Evolutionary conservation across 352 stramenopile species (phyloP).

Genomic region (Thraustochytrium sp.): DNA sequence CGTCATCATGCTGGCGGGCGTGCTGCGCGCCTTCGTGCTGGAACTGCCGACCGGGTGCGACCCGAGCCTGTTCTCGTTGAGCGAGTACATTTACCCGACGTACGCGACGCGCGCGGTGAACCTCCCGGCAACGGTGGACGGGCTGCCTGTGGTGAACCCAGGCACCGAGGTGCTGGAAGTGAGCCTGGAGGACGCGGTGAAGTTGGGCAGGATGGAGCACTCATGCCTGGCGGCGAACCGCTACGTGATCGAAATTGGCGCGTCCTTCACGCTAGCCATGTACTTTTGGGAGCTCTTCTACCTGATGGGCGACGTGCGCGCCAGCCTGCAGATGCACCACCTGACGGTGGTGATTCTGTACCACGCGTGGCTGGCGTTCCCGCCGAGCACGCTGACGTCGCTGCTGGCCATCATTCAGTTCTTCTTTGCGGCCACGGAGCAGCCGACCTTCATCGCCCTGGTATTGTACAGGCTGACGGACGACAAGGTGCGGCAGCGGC

Average conservation of each 20-base stretch:
- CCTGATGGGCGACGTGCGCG: background rate
- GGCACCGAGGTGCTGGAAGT: background rate
- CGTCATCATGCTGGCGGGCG: background rate
- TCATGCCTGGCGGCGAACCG: background rate
- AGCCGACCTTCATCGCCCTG: background rate
- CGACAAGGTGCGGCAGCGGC: background rate
- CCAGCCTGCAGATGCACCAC: background rate
- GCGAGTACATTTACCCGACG: background rate
- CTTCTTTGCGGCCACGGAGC: background rate
- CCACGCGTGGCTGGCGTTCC: background rate
- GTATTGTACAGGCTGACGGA: background rate
- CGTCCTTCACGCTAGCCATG: background rate
- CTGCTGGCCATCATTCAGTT: background rate
- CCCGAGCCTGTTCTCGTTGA: background rate
- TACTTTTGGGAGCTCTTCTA: constrained; percentile 4
- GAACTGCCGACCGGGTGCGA: background rate
- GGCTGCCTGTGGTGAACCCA: background rate
- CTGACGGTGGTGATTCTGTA: background rate
- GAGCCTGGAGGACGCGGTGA: background rate
- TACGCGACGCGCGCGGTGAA: background rate
- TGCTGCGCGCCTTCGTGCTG: background rate
- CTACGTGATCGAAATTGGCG: background rate
- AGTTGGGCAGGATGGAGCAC: background rate
- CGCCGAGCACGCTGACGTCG: background rate
- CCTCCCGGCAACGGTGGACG: background rate